Percentiles rank a stretch among this genome's conserved stretches.
These are phyloP conservation scores for Kandelia obovata DNA, from an alignment of 345 rosid genomes.

Conservation along the genomic window DNA sequence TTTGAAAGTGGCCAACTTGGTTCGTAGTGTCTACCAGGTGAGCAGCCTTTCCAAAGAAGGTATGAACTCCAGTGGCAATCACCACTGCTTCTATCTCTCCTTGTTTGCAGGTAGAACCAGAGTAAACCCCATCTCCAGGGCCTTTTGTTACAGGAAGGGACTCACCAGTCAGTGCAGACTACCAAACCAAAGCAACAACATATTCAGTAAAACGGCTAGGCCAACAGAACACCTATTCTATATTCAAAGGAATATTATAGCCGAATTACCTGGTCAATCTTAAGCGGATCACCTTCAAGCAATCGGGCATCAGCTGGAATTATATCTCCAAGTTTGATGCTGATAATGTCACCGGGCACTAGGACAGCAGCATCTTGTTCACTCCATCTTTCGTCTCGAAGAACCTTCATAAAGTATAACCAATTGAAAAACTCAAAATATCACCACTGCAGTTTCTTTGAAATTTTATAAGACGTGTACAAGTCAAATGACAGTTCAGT, in stretches of 20 bases:
- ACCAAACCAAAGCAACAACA: slow-evolving; percentile 19
- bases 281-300: slow-evolving; percentile 92
- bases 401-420: slow-evolving; percentile 50
- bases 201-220: slow-evolving; percentile 9
- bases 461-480: background rate
- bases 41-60: slow-evolving; percentile 97
- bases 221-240: slow-evolving; percentile 12
- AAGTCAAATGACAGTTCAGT: background rate
- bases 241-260: slow-evolving; percentile 3
- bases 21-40: slow-evolving; percentile 98
- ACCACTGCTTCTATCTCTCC: slow-evolving; percentile 97
- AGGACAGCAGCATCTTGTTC: slow-evolving; percentile 88
- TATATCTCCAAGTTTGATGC: slow-evolving; percentile 92
- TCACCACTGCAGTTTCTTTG: background rate
- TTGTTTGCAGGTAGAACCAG: slow-evolving; percentile 97
- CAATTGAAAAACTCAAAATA: background rate
- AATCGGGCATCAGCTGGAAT: slow-evolving; percentile 97
- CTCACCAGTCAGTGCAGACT: slow-evolving; percentile 98
- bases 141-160: slow-evolving; percentile 97
- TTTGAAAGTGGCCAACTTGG: slow-evolving; percentile 98
- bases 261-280: slow-evolving; percentile 78
- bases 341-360: slow-evolving; percentile 90
- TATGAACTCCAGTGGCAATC: slow-evolving; percentile 96
- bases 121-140: slow-evolving; percentile 95
- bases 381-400: slow-evolving; percentile 92